phyloP scores from a whole-genome alignment of 2,329 filamentous ascomycete genomes.

The Colletotrichum aenigma region DNA sequence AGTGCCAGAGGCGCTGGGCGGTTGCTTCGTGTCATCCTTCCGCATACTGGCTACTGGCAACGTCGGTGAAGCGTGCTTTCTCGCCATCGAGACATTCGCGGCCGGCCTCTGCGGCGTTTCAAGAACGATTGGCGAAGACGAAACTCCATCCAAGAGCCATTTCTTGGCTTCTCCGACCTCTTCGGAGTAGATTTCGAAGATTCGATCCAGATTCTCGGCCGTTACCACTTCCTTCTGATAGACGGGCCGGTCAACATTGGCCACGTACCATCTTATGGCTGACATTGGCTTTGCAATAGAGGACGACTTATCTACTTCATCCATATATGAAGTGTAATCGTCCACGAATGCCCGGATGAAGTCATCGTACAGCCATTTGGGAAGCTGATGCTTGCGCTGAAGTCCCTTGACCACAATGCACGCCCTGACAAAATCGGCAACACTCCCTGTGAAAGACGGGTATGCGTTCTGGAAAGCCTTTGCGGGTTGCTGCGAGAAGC shows the following conservation, averaged over 20 bases:
- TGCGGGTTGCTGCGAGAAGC: slow-evolving; percentile 31
- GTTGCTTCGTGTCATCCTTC: neutral
- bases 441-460: slow-evolving; percentile 43
- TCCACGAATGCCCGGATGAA: slow-evolving; percentile 50
- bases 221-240: slow-evolving; percentile 35
- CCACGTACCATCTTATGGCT: slow-evolving; percentile 47
- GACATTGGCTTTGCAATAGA: slow-evolving; percentile 32
- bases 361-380: slow-evolving; percentile 55
- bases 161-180: slow-evolving; percentile 19
- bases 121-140: neutral
- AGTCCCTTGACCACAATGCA: slow-evolving; percentile 48
- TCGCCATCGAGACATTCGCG: neutral
- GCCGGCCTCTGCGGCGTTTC: neutral
- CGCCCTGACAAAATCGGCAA: slow-evolving; percentile 47
- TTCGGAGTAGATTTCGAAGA: slow-evolving; percentile 36
- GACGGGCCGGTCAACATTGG: slow-evolving; percentile 21
- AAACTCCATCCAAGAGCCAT: neutral
- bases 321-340: slow-evolving; percentile 47
- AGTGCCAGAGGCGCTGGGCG: neutral
- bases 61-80: neutral
- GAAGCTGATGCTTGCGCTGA: slow-evolving; percentile 34
- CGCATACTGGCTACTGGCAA: neutral
- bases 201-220: slow-evolving; percentile 35
- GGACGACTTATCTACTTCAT: slow-evolving; percentile 21
- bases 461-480: slow-evolving; percentile 46